Evolutionary conservation across 306 rosid genomes (phyloP).

Genomic region (Alnus rubra): DNA sequence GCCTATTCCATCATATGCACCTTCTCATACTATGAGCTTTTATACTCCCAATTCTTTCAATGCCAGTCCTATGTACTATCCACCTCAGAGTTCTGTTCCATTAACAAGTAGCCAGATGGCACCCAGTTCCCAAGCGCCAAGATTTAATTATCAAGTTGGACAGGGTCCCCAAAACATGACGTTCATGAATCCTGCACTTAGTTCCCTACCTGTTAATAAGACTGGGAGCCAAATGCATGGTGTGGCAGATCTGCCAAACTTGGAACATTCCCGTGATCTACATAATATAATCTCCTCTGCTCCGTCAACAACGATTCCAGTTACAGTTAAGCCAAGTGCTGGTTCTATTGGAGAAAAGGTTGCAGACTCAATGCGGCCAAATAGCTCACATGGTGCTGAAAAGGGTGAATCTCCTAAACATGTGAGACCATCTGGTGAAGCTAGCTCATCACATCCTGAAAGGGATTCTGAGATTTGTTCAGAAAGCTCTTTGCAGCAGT

Average conservation of each 20-base stretch:
- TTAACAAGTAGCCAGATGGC: conserved; percentile 57
- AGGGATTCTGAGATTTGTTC: no score
- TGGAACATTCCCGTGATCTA: no score
- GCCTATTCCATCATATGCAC: conserved; percentile 51
- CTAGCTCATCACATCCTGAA: no score
- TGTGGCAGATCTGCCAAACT: no score
- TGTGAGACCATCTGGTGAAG: no score
- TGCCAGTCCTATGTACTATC: conserved; percentile 41
- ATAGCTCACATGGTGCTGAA: no score
- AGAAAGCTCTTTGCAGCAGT: no score
- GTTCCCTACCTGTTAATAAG: conserved; percentile 49
- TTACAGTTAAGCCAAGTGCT: no score
- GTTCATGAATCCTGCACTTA: conserved; percentile 46
- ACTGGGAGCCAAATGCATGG: background rate
- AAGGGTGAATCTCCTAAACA: no score
- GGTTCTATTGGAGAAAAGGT: no score
- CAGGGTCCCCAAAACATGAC: conserved; percentile 59
- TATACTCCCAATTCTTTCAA: conserved; percentile 45
- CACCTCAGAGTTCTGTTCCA: conserved; percentile 55
- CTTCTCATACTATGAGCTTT: conserved; percentile 52
- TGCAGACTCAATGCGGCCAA: no score
- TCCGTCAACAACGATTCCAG: background rate
- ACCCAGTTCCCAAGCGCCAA: conserved; percentile 64
- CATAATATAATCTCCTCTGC: no score
- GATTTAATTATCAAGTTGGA: conserved; percentile 56